These are phyloP conservation scores for Phytophthora pluvialis DNA, from an alignment of 352 stramenopile species.

Conservation along the genomic window DNA sequence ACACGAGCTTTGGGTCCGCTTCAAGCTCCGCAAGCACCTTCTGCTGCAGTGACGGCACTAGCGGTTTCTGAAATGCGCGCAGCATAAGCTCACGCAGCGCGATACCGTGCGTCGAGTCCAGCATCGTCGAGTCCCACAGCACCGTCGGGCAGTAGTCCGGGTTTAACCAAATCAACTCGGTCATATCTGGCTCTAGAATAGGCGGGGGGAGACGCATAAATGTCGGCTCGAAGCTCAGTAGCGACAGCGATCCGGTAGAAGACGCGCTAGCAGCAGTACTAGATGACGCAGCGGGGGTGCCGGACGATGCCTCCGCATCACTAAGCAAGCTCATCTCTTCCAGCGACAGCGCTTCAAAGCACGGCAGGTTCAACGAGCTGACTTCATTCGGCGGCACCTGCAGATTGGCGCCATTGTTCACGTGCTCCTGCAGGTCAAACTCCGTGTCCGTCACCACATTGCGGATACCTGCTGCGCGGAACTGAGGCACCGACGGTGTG, in stretches of 20 bases:
- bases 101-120: conserved; percentile 85
- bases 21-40: conserved; percentile 91
- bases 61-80: conserved; percentile 89
- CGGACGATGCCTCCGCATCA: conserved; percentile 31
- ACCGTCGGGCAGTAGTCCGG: conserved; percentile 91
- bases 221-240: conserved; percentile 89
- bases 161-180: conserved; percentile 93
- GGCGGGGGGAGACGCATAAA: conserved; percentile 88
- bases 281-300: conserved; percentile 29
- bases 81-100: conserved; percentile 91
- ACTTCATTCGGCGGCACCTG: conserved; percentile 76
- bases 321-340: conserved; percentile 75
- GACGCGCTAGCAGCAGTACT: conserved; percentile 34
- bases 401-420: conserved; percentile 81
- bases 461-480: conserved; percentile 76
- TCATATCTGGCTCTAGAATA: conserved; percentile 88
- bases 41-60: conserved; percentile 90
- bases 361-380: conserved; percentile 70
- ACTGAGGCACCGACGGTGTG: conserved; percentile 78
- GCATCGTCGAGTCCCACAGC: conserved; percentile 92
- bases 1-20: conserved; percentile 89
- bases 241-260: conserved; percentile 61
- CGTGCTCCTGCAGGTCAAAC: conserved; percentile 81
- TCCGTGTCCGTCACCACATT: conserved; percentile 85
- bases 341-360: conserved; percentile 73